These are phyloP conservation scores for Linderniella brevidens DNA, from an alignment of 257 asterid species.

Conservation along the genomic window DNA sequence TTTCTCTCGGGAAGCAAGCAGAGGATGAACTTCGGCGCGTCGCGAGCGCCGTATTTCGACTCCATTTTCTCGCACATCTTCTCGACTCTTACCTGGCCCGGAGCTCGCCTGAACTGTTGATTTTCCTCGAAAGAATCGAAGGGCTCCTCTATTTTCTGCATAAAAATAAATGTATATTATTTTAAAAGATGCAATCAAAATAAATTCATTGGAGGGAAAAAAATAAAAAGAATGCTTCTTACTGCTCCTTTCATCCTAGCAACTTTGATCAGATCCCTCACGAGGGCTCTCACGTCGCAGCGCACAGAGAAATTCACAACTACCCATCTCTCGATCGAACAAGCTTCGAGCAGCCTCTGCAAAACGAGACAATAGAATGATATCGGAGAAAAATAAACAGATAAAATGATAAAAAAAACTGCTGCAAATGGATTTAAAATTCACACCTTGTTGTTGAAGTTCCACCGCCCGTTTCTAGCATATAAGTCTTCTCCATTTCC, in stretches of 20 bases:
- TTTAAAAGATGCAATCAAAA: slow-evolving; percentile 5
- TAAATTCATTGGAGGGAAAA: slow-evolving; percentile 6
- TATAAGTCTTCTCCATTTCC: slow-evolving; percentile 73
- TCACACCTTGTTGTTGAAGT: slow-evolving; percentile 62
- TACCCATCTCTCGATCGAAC: slow-evolving; percentile 74
- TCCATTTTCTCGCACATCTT: slow-evolving; percentile 57
- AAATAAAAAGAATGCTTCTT: slow-evolving; percentile 3
- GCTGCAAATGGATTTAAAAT: background rate
- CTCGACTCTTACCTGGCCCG: slow-evolving; percentile 62
- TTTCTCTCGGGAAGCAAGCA: slow-evolving; percentile 79
- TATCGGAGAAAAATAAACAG: background rate
- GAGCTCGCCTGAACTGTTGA: slow-evolving; percentile 46
- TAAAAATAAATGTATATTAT: background rate
- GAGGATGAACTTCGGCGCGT: slow-evolving; percentile 59
- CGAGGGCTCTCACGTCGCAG: slow-evolving; percentile 41
- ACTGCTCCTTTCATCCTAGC: slow-evolving; percentile 74
- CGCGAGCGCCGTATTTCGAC: slow-evolving; percentile 37
- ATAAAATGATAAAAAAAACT: background rate
- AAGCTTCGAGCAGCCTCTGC: slow-evolving; percentile 50
- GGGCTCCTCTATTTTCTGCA: slow-evolving; percentile 54
- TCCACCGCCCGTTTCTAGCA: slow-evolving; percentile 83
- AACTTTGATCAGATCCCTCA: slow-evolving; percentile 47
- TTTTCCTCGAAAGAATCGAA: slow-evolving; percentile 49
- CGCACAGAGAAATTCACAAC: slow-evolving; percentile 86
- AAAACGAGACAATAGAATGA: background rate